Evolutionary conservation across 345 rosid species (phyloP), one percentile per base, ranked within the genome.

Genomic region (Triadica sebifera): DNA sequence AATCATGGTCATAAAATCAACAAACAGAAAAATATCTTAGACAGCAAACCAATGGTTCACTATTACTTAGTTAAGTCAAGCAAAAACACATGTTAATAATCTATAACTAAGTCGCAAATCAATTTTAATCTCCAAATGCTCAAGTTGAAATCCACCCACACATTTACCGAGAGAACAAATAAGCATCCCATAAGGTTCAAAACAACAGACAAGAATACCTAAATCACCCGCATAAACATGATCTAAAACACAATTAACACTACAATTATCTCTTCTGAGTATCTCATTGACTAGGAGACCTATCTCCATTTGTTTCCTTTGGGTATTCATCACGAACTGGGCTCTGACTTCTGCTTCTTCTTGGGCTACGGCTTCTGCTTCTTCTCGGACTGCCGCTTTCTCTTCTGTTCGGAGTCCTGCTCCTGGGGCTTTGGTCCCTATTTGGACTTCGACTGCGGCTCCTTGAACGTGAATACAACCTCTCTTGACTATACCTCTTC

Each of bases 281-380:
- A 19, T 38, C 61, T 91, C 89, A 91, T 77, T 75, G 89, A 81
- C 89, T 87, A 24, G 96, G 94, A 80, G 97, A 89, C 81, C 92
- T 85, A 29, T 80, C 90, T 70, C 89, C 90, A 55, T 80, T 82
- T 16, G 25, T 34, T 65, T 66, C 87, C 75, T 80, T 81, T 4
- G 83, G 58, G 73, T 83, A 75, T 12, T 67, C 81, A 55, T 73
- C 85, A 39, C 9, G 80, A 46, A 62, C 76, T 29, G 34, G 34
- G 34, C 2, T 29, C 34, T 29, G 34, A 29, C 34, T 29, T 29
- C 2, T 29, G 34, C 34, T 29, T 29, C 34, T 29, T 29, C 34
- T 29, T 12, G 69, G 73, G 47, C 77, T 80, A 6, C 12, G 65
- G 65, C 77, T 75, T 5, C 73, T 39, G 73, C 76, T 67, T 24